A percentile compares a stretch with the other conserved stretches of the same genome.
These are phyloP conservation scores for Laburnicola sp. DNA, from an alignment of 2,329 filamentous ascomycete genomes.

Conservation along the genomic window DNA sequence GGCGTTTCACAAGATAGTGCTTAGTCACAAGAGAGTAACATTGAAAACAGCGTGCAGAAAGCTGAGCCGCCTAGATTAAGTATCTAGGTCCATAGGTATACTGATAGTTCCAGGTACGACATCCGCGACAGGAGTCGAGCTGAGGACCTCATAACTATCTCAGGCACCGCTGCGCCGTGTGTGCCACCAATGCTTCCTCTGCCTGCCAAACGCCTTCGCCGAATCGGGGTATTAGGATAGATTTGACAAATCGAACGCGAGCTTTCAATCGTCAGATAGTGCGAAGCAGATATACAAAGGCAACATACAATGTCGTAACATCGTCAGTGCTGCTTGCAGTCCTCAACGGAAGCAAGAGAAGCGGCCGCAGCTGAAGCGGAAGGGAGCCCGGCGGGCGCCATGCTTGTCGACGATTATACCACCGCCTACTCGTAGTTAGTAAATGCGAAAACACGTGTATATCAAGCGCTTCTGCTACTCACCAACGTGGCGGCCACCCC, in stretches of 20 bases:
- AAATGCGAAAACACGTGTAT: slow-evolving; percentile 1
- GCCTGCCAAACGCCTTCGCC: slow-evolving; percentile 21
- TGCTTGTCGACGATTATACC: slow-evolving; percentile 57
- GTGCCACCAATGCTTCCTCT: slow-evolving; percentile 1
- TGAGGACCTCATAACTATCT: not conserved
- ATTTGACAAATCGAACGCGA: slow-evolving; percentile 1
- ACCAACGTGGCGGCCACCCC: slow-evolving; percentile 49
- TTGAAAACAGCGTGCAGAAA: too few relatives aligned
- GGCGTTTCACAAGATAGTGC: too few relatives aligned
- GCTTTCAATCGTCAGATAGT: not conserved
- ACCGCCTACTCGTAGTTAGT: slow-evolving; percentile 46
- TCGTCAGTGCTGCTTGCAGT: slow-evolving; percentile 17
- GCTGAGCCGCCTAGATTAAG: too few relatives aligned
- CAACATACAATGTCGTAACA: slow-evolving; percentile 30
- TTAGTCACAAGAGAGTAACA: too few relatives aligned
- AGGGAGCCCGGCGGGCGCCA: slow-evolving; percentile 55
- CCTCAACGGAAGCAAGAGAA: slow-evolving; percentile 59
- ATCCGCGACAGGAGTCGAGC: too few relatives aligned
- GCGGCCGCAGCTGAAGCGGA: slow-evolving; percentile 54
- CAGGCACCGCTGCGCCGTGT: not conserved
- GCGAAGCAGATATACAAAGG: fast-evolving
- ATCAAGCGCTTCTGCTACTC: slow-evolving; percentile 17
- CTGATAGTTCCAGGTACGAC: too few relatives aligned
- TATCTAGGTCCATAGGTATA: too few relatives aligned
- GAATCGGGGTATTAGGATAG: slow-evolving; percentile 10